These are phyloP conservation scores for Saccharomyces kudriavzevii DNA, from an alignment of 805 yeast genomes.

Conservation along the genomic window DNA sequence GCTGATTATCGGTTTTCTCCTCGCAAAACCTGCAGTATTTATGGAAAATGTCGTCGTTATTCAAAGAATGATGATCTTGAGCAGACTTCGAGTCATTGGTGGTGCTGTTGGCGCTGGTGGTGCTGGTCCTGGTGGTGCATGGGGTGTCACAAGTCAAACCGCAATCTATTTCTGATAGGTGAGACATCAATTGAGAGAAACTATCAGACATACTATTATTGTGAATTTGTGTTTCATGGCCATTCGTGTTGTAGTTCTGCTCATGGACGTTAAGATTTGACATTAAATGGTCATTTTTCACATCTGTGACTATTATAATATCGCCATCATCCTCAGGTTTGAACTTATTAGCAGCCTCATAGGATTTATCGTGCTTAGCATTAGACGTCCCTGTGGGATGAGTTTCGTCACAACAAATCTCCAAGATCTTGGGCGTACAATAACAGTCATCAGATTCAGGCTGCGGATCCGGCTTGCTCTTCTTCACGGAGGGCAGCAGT, in stretches of 20 bases:
- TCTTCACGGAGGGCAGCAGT: slow-evolving; percentile 8
- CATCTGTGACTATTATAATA: slow-evolving; percentile 7
- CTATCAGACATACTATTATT: not conserved
- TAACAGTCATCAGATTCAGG: slow-evolving; percentile 9
- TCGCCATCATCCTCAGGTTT: slow-evolving; percentile 3
- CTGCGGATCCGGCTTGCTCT: not conserved
- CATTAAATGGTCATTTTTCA: not conserved
- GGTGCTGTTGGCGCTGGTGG: not conserved
- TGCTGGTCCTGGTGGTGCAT: slow-evolving; percentile 2
- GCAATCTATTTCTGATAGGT: slow-evolving; percentile 18
- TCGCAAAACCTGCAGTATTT: slow-evolving; percentile 29
- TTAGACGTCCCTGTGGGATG: slow-evolving; percentile 11
- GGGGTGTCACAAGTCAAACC: slow-evolving; percentile 22
- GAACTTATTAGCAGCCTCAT: not conserved
- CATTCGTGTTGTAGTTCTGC: not conserved
- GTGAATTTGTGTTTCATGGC: not conserved
- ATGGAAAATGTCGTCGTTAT: slow-evolving; percentile 26
- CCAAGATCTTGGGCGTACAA: slow-evolving; percentile 35
- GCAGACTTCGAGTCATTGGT: not conserved
- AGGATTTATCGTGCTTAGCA: not conserved
- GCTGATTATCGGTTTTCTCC: slow-evolving; percentile 5
- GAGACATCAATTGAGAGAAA: not conserved
- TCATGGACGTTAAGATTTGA: not conserved
- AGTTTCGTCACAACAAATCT: slow-evolving; percentile 35
- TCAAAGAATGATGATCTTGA: not conserved